Conservation (phyloP, 371 early-diverging fungal genomes). For the Batrachochytrium dendrobatidis region DNA sequence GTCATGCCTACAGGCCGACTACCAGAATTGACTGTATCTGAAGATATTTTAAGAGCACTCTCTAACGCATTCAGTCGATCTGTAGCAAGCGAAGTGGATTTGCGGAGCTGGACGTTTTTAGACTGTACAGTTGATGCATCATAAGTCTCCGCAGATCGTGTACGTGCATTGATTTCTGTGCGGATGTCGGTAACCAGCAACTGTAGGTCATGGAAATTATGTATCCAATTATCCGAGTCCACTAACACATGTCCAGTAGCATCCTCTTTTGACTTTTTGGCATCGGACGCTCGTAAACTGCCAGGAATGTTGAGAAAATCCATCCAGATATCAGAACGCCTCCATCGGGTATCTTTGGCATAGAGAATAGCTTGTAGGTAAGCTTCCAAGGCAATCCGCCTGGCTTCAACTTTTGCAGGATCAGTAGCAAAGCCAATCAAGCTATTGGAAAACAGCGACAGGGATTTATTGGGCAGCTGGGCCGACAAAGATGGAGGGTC, state of each 20-base stretch:
- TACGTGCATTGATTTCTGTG: constrained; percentile 57
- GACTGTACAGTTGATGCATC: constrained; percentile 69
- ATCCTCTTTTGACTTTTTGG: no score
- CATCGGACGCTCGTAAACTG: no score
- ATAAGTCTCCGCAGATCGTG: constrained; percentile 56
- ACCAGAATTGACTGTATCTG: not conserved
- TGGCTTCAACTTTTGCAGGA: constrained; percentile 64
- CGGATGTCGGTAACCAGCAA: constrained; percentile 60
- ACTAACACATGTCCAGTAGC: no score
- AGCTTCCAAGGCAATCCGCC: constrained; percentile 67
- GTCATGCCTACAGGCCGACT: not conserved
- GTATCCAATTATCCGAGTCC: constrained; percentile 75
- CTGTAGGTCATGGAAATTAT: constrained; percentile 60
- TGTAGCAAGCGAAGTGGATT: constrained; percentile 56
- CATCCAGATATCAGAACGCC: constrained; percentile 61
- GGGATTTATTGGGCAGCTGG: constrained; percentile 54
- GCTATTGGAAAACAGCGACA: constrained; percentile 51
- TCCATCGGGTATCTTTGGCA: constrained; percentile 69
- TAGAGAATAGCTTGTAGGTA: constrained; percentile 71
- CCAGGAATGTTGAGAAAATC: constrained; percentile 73
- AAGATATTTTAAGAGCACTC: constrained; percentile 19
- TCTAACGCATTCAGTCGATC: constrained; percentile 47
- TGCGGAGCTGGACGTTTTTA: constrained; percentile 66
- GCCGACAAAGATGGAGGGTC: constrained; percentile 53
- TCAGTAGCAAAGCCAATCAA: constrained; percentile 22